Percentiles rank a stretch among this genome's conserved stretches.
Evolutionary conservation across 2,329 filamentous ascomycete genomes (phyloP).

Genomic region (Diatrype stigma): DNA sequence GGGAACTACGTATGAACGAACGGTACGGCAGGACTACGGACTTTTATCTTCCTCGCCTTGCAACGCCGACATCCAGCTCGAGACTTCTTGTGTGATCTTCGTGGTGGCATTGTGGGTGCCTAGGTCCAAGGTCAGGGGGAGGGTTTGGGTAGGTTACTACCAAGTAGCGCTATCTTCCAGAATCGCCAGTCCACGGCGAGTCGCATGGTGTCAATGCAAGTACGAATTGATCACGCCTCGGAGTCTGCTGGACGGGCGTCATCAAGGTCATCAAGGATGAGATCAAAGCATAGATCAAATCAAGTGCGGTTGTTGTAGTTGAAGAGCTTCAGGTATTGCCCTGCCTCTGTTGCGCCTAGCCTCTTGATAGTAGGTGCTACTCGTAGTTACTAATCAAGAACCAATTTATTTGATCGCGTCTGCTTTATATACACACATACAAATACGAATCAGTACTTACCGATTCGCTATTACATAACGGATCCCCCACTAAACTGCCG

Average conservation of each 20-base stretch:
- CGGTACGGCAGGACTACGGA: conserved; percentile 27
- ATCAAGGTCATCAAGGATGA: not conserved
- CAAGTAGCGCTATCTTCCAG: not conserved
- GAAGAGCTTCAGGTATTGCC: too few species aligned
- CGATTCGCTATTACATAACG: too few species aligned
- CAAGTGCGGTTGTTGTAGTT: too few species aligned
- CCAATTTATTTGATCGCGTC: too few species aligned
- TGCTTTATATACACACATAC: too few species aligned
- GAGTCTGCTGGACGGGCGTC: not conserved
- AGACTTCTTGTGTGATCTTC: conserved; percentile 67
- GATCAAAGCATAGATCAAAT: not conserved
- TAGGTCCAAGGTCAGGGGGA: not conserved
- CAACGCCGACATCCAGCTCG: conserved; percentile 62
- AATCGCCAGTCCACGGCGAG: not conserved
- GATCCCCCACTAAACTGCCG: too few species aligned
- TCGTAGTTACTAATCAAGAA: too few species aligned
- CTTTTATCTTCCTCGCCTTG: conserved; percentile 68
- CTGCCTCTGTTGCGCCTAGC: not conserved
- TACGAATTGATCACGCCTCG: not conserved
- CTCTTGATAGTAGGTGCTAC: too few species aligned
- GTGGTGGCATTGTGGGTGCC: conserved; percentile 51
- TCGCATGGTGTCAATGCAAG: not conserved
- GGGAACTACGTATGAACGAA: conserved; percentile 1
- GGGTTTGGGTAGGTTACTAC: not conserved
- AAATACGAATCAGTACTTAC: too few species aligned